Conservation (phyloP, 352 stramenopile species). For the Phytopythium boreale region DNA sequence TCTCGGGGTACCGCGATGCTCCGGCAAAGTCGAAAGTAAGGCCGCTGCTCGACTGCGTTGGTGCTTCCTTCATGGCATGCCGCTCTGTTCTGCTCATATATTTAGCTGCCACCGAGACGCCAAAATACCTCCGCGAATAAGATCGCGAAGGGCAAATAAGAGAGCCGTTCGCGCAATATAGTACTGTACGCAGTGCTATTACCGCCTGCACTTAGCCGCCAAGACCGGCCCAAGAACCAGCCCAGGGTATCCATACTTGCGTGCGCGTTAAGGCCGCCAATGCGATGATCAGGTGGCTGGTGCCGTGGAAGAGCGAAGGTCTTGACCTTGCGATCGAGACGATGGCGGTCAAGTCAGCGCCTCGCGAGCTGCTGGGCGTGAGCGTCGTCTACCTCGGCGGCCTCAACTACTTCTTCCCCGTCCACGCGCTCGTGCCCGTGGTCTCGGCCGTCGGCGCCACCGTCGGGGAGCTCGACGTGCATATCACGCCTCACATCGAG, state of each 20-base stretch:
- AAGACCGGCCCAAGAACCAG: background rate
- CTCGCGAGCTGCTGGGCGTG: slow-evolving; percentile 35
- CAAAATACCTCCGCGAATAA: no score
- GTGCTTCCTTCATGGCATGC: no score
- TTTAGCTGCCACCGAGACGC: no score
- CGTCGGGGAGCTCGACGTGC: slow-evolving; percentile 33
- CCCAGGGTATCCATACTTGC: background rate
- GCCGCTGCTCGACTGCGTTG: no score
- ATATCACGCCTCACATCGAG: slow-evolving; percentile 38
- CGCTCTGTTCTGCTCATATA: background rate
- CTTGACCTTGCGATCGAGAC: background rate
- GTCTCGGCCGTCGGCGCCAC: slow-evolving; percentile 51
- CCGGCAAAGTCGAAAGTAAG: background rate
- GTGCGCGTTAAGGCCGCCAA: no score
- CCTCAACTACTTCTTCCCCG: slow-evolving; percentile 62
- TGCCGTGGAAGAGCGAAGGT: background rate
- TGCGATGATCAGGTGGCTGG: no score
- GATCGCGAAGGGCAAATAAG: no score
- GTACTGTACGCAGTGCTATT: no score
- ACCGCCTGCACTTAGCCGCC: no score
- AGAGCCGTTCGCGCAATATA: no score
- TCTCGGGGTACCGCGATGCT: background rate
- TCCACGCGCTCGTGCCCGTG: slow-evolving; percentile 40
- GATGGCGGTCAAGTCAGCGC: slow-evolving; percentile 7
- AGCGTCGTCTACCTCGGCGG: slow-evolving; percentile 54